Evolutionary conservation across 208 protist genomes (phyloP).

Genomic region (Phytomonas sp.): DNA sequence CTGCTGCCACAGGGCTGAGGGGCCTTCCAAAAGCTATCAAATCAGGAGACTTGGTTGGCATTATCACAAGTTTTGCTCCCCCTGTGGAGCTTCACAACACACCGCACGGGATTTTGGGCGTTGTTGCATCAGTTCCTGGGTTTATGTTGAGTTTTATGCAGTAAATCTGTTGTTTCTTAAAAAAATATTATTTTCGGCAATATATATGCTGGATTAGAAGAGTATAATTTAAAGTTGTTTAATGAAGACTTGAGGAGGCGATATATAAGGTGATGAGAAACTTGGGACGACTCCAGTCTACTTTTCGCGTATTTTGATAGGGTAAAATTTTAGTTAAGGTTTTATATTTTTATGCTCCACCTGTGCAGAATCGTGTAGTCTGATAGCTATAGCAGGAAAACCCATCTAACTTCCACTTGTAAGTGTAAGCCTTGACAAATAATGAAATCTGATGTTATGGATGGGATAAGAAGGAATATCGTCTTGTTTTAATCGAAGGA

Average conservation of each 20-base stretch:
- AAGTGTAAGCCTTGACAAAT: neutral
- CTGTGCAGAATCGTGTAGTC: neutral
- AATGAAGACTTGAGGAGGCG: neutral
- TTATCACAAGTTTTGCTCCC: constrained; percentile 52
- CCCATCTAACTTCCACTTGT: neutral
- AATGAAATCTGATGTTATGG: neutral
- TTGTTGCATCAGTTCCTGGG: constrained; percentile 51
- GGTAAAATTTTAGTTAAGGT: neutral
- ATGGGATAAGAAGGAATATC: neutral
- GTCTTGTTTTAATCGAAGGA: neutral
- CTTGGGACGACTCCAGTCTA: neutral
- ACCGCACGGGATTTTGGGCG: constrained; percentile 63
- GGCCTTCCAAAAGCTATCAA: constrained; percentile 30
- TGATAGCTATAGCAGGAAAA: neutral
- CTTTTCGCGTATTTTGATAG: neutral
- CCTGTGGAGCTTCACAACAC: constrained; percentile 34
- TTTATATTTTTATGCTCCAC: neutral
- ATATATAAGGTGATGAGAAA: neutral
- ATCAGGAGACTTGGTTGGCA: constrained; percentile 32
- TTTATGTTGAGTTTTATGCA: constrained; percentile 56
- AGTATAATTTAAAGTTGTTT: neutral
- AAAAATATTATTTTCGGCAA: neutral
- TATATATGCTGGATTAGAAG: neutral
- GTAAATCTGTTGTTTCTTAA: neutral
- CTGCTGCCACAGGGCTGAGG: constrained; percentile 34